These are phyloP conservation scores for Picea mariana DNA, from an alignment of 83 land plant species.

Conservation along the genomic window DNA sequence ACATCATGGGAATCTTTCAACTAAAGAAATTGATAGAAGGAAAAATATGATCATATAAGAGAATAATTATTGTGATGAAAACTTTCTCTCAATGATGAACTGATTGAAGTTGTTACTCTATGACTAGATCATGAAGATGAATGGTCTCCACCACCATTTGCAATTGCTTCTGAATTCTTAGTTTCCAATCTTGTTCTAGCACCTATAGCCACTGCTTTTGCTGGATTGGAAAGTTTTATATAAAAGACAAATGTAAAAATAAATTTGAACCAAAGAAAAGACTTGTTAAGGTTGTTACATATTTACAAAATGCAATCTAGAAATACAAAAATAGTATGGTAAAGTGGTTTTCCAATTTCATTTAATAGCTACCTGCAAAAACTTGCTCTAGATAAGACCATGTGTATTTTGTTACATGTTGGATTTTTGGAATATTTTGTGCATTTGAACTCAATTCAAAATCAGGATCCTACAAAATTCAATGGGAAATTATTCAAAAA, in stretches of 20 bases:
- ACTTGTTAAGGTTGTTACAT: too few species aligned
- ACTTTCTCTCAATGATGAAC: neutral
- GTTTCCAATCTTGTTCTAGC: neutral
- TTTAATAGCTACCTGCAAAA: too few species aligned
- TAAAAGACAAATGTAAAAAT: neutral
- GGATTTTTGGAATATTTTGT: too few species aligned
- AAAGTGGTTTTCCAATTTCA: too few species aligned
- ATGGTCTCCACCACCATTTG: conserved; percentile 39
- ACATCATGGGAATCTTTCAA: neutral
- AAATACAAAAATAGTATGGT: too few species aligned
- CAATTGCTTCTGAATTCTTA: conserved; percentile 32
- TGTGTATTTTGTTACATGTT: too few species aligned
- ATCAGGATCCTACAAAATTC: too few species aligned
- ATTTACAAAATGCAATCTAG: too few species aligned
- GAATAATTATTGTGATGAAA: neutral
- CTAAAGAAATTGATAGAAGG: neutral
- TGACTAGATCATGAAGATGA: conserved; percentile 17
- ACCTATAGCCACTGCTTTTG: neutral
- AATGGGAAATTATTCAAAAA: too few species aligned
- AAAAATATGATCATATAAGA: neutral
- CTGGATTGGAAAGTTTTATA: conserved; percentile 13
- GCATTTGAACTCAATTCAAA: too few species aligned
- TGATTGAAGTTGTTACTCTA: conserved; percentile 23
- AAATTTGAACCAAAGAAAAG: neutral
- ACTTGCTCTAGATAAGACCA: too few species aligned